phyloP scores from a whole-genome alignment of 2,329 filamentous ascomycete genomes.

The Fusarium beomiforme region DNA sequence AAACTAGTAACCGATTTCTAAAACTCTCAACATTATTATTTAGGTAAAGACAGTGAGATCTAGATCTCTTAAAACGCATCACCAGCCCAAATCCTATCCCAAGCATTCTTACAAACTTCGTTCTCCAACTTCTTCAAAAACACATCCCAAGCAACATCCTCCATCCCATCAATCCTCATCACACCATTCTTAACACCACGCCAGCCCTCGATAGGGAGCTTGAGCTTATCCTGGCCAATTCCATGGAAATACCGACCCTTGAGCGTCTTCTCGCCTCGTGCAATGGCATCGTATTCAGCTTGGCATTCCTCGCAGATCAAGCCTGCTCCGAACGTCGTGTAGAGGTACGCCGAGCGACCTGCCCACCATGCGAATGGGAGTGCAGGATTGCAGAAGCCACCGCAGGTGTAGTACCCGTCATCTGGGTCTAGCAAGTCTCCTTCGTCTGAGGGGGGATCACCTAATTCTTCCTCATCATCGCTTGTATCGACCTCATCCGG shows the following conservation, averaged over 20 bases:
- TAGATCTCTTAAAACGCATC: not conserved
- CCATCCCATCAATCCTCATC: not conserved
- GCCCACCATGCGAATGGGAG: not conserved
- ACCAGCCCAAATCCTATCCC: not conserved
- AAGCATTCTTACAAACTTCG: not conserved
- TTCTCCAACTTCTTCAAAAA: not conserved
- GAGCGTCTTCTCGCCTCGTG: not conserved
- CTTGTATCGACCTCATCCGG: not conserved
- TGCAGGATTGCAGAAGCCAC: not conserved
- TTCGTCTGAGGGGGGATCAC: not conserved
- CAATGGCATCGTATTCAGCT: not conserved
- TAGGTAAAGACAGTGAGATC: too few species aligned
- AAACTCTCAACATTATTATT: too few species aligned
- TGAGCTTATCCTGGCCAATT: not conserved
- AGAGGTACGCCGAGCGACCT: not conserved
- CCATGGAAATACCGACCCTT: not conserved
- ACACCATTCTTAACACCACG: not conserved
- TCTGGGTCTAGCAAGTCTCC: not conserved
- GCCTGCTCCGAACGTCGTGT: not conserved
- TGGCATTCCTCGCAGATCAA: conserved; percentile 5
- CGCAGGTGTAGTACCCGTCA: not conserved
- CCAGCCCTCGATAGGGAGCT: conserved; percentile 14
- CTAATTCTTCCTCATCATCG: not conserved
- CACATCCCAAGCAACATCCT: not conserved
- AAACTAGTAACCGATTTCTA: too few species aligned